Evolutionary conservation across 2,329 filamentous ascomycete genomes (phyloP), one percentile per base, ranked within the genome.

Genomic region (Chaetomium strumarium): DNA sequence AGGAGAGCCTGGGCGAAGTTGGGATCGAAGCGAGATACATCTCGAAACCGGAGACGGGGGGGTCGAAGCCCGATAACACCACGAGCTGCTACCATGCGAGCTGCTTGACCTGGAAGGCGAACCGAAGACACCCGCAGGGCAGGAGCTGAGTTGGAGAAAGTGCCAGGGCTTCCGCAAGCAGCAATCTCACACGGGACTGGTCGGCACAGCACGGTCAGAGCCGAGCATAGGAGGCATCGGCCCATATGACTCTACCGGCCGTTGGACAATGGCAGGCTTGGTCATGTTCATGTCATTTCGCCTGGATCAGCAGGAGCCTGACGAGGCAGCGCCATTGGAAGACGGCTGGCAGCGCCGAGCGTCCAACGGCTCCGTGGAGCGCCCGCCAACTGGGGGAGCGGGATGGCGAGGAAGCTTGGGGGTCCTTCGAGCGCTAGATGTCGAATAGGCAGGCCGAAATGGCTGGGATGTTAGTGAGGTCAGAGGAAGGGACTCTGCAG

Each of bases 151-250:
- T 58, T 57, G 57, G 43, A 37, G 34, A 43, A 52, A 58, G 58
- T 52, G 57, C 61, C 55, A 64, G 64, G 62, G 63, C 58, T 64
- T 63, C 60, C 55, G 46, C 59, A 65, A 64, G 53, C 51, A 62
- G 61, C 55, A 63, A 58, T 61, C 56, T 52, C 57, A 57, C 59
- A 58, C 61, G 57, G 60, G 59, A 62, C 52, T 58, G 58, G 54
- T 53, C 52, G 60, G 56, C 48, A 58, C 58, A 56, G 58, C 55
- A 60, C 55, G 58, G 60, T 60, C 63, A 61, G 59, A 60, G 62
- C 56, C 56, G 60, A 53, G 53, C 45, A 52, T 41, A 55, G 46
- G 46, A 34, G 19, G 47, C 49, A 55, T n/a, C 47, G 55, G 58
- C 46, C 57, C 55, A 58, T 55, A 46, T 48, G 55, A 51, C 34